A percentile compares a stretch with the other conserved stretches of the same genome.
Evolutionary conservation across 106 monocot genomes (phyloP).

Genomic region (Dendrobium officinale): DNA sequence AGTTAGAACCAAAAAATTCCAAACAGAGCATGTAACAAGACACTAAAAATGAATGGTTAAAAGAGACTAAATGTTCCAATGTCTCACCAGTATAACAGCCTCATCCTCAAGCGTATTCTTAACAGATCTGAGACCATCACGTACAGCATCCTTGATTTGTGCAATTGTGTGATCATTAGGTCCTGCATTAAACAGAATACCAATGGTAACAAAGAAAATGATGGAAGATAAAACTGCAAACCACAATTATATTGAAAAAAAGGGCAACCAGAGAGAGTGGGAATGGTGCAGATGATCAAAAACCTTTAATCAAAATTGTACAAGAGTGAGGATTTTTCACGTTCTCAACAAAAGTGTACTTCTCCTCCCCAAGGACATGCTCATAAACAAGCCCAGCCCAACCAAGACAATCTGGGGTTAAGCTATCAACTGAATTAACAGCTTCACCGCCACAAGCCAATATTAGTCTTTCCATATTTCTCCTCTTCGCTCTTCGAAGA

Average conservation of each 20-base stretch:
- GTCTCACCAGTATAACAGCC: constrained; percentile 74
- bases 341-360: constrained; percentile 95
- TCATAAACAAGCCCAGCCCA: constrained; percentile 99
- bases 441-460: constrained; percentile 97
- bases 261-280: neutral
- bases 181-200: constrained; percentile 34
- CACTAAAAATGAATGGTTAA: neutral
- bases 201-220: neutral
- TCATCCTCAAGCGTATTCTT: constrained; percentile 98
- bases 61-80: neutral
- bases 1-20: neutral
- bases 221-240: neutral
- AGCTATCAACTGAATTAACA: constrained; percentile 86
- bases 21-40: neutral
- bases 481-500: constrained; percentile 90
- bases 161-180: constrained; percentile 99
- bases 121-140: constrained; percentile 94
- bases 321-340: constrained; percentile 93
- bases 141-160: constrained; percentile 97
- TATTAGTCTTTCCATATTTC: constrained; percentile 96
- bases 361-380: constrained; percentile 94
- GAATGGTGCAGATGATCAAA: neutral
- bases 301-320: constrained; percentile 96
- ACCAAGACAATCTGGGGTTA: constrained; percentile 76
- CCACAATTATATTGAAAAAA: neutral